Conservation (phyloP, 441 rosid species). For the Populus hybrid region DNA sequence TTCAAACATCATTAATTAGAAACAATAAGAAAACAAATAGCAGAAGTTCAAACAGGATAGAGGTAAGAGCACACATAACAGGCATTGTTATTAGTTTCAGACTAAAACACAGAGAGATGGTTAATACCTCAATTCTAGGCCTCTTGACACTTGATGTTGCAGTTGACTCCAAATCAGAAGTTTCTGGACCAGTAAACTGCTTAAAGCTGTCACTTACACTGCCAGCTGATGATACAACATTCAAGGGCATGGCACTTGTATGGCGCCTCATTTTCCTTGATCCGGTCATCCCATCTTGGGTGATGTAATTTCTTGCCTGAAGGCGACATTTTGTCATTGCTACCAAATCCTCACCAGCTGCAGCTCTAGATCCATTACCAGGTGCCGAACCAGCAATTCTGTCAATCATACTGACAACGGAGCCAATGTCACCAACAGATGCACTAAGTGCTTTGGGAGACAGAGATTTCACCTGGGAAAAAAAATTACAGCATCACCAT, state of each 20-base stretch:
- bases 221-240: conserved; percentile 67
- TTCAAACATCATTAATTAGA: not conserved
- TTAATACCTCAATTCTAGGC: conserved; percentile 67
- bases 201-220: conserved; percentile 73
- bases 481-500: not conserved
- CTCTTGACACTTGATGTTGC: conserved; percentile 80
- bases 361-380: conserved; percentile 11
- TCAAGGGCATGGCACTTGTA: conserved; percentile 75
- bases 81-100: not conserved
- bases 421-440: conserved; percentile 78
- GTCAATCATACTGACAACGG: conserved; percentile 88
- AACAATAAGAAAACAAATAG: not conserved
- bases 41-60: not conserved
- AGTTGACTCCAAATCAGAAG: conserved; percentile 85
- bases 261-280: conserved; percentile 79
- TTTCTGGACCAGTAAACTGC: conserved; percentile 60
- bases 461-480: conserved; percentile 72
- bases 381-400: conserved; percentile 91
- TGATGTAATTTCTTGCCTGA: conserved; percentile 69
- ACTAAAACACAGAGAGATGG: not conserved
- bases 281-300: conserved; percentile 77
- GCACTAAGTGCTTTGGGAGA: conserved; percentile 68
- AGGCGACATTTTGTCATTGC: conserved; percentile 46
- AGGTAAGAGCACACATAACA: not conserved
- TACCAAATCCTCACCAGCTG: too few relatives aligned